These are phyloP conservation scores for Lachnellula willkommii DNA, from an alignment of 2,329 filamentous ascomycete species.

Conservation along the genomic window DNA sequence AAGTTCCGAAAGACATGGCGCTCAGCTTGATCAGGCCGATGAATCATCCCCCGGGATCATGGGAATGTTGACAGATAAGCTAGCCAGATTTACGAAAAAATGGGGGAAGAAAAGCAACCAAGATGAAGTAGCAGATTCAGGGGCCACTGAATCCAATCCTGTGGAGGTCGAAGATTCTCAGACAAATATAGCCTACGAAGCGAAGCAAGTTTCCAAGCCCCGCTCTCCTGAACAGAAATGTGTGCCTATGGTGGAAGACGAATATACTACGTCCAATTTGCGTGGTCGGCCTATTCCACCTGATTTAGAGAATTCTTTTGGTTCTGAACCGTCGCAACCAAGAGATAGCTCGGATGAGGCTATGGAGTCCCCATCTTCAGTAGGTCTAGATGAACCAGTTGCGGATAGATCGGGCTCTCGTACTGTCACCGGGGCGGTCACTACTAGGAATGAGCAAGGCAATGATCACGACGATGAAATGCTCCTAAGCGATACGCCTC, in stretches of 20 bases:
- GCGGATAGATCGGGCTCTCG: background rate
- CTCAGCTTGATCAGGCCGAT: background rate
- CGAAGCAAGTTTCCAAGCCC: background rate
- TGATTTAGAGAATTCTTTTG: background rate
- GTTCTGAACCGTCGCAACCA: too few relatives aligned
- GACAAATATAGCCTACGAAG: background rate
- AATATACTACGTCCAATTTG: background rate
- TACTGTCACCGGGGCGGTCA: background rate
- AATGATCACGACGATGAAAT: background rate
- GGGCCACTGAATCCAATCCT: background rate
- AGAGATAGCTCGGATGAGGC: background rate
- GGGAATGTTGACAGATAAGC: background rate
- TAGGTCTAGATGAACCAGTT: background rate
- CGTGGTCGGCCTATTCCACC: background rate
- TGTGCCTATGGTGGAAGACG: background rate
- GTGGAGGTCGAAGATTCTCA: slow-evolving; percentile 10
- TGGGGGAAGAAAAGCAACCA: background rate
- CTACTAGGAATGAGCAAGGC: background rate
- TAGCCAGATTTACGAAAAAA: background rate
- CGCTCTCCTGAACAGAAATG: background rate
- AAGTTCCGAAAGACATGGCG: background rate
- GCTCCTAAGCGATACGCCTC: background rate
- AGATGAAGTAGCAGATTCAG: background rate
- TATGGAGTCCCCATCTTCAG: background rate
- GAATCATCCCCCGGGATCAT: background rate